A percentile compares a stretch with the other conserved stretches of the same genome.
These are phyloP conservation scores for Plasmodium sp. DNA, from an alignment of 169 alveolate species.

Conservation along the genomic window DNA sequence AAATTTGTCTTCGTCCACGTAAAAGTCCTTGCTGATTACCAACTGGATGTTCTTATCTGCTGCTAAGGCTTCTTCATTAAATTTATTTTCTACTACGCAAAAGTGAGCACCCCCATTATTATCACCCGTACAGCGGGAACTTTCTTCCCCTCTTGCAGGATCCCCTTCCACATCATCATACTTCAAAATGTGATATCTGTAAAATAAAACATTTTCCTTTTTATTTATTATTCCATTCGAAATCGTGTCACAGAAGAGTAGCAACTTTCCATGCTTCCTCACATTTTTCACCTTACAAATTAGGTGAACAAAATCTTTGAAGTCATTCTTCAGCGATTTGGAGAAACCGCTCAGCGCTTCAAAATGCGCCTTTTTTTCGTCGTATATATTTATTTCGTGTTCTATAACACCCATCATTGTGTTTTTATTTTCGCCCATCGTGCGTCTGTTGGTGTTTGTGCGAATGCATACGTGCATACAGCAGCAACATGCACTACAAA, in stretches of 20 bases:
- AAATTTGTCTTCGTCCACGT: slow-evolving; percentile 47
- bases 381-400: slow-evolving; percentile 32
- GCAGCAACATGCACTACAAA: neutral
- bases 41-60: slow-evolving; percentile 11
- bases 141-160: neutral
- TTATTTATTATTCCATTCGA: slow-evolving; percentile 4
- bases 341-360: neutral
- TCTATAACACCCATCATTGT: neutral
- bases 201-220: slow-evolving; percentile 4
- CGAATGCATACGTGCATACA: neutral
- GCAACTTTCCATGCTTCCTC: slow-evolving; percentile 55
- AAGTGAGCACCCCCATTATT: neutral
- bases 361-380: slow-evolving; percentile 18
- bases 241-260: slow-evolving; percentile 44
- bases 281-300: slow-evolving; percentile 69
- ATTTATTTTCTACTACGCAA: slow-evolving; percentile 19
- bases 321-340: neutral
- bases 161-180: neutral
- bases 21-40: slow-evolving; percentile 54
- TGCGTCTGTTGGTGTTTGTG: neutral
- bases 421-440: slow-evolving; percentile 7
- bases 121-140: neutral
- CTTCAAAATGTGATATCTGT: slow-evolving; percentile 19
- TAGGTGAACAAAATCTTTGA: slow-evolving; percentile 51
- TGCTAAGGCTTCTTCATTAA: slow-evolving; percentile 3